Conservation (phyloP, 495 filamentous ascomycete species). For the Pyrenopolyporus hunteri region DNA sequence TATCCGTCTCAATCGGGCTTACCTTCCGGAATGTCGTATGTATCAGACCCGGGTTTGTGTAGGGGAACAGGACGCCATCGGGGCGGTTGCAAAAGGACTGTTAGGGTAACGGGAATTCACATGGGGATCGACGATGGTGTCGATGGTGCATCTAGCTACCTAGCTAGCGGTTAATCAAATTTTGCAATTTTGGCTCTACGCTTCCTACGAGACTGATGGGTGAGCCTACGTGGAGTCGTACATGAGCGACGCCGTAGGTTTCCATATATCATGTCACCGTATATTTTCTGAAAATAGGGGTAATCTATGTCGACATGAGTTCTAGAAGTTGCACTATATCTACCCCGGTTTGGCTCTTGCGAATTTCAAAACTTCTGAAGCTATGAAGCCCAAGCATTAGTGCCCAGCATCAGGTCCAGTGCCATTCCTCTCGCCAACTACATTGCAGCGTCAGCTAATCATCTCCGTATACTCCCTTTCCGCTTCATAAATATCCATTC, state of each 20-base stretch:
- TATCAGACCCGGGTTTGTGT: slow-evolving; percentile 21
- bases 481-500: background rate
- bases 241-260: background rate
- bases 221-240: background rate
- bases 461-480: background rate
- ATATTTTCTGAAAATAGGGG: background rate
- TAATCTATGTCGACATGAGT: background rate
- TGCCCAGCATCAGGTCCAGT: slow-evolving; percentile 46
- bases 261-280: no score
- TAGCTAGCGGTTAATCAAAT: slow-evolving; percentile 11
- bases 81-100: background rate
- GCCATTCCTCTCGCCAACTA: slow-evolving; percentile 59
- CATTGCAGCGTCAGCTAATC: background rate
- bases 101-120: background rate
- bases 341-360: no score
- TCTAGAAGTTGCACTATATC: no score
- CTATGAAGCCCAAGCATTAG: no score
- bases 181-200: background rate
- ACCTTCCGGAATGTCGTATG: slow-evolving; percentile 25
- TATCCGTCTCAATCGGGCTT: slow-evolving; percentile 7
- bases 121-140: slow-evolving; percentile 10
- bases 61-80: slow-evolving; percentile 12
- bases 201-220: background rate
- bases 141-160: slow-evolving; percentile 17
- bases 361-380: no score